These are phyloP conservation scores for Corchorus olitorius DNA, from an alignment of 345 rosid species.

Conservation along the genomic window DNA sequence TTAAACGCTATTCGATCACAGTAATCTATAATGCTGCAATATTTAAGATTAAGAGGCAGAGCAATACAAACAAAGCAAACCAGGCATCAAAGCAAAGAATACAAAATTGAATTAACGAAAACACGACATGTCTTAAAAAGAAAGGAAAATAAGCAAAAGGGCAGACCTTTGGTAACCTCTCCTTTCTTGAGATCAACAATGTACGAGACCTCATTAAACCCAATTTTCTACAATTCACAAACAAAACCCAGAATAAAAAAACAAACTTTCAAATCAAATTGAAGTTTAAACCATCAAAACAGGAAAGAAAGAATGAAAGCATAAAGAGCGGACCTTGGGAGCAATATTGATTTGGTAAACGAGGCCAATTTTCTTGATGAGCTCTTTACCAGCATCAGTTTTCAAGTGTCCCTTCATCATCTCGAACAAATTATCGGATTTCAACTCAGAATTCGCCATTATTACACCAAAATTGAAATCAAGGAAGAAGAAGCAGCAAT, in stretches of 20 bases:
- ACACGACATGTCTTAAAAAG: neutral
- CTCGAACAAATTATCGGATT: constrained; percentile 73
- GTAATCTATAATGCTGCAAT: neutral
- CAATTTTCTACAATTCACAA: constrained; percentile 65
- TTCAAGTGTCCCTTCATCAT: constrained; percentile 67
- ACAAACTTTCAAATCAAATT: neutral
- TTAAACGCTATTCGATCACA: neutral
- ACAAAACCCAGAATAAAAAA: neutral
- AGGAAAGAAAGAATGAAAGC: neutral
- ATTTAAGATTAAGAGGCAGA: neutral
- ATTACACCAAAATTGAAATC: neutral
- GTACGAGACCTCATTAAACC: constrained; percentile 74
- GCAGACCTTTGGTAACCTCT: constrained; percentile 78
- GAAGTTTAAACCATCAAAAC: neutral
- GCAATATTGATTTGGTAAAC: constrained; percentile 92
- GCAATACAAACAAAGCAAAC: neutral
- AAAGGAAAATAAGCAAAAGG: neutral
- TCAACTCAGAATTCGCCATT: constrained; percentile 62
- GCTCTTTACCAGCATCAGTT: constrained; percentile 66
- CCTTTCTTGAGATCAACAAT: constrained; percentile 94
- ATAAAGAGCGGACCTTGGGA: constrained; percentile 60
- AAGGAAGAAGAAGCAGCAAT: neutral
- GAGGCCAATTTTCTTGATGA: constrained; percentile 71
- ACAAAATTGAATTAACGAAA: neutral
- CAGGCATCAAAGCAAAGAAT: neutral